A percentile compares a stretch with the other conserved stretches of the same genome.
These are phyloP conservation scores for Dittrichia graveolens DNA, from an alignment of 129 eudicot species.

Conservation along the genomic window DNA sequence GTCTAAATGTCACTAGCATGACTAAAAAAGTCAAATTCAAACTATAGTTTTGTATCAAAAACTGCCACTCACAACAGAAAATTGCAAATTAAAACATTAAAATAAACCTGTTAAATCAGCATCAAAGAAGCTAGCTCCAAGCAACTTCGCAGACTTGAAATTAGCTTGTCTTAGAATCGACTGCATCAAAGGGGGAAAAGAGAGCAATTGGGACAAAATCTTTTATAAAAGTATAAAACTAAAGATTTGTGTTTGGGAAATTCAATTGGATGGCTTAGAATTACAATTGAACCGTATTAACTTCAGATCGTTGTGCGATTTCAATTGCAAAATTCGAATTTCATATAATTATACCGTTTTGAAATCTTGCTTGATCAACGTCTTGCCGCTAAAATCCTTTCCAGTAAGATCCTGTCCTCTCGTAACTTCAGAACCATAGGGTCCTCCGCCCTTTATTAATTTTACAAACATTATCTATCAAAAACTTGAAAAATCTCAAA, in stretches of 20 bases:
- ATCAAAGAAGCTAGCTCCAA: slow-evolving; percentile 99
- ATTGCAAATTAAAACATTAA: not conserved
- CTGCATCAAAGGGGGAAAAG: slow-evolving; percentile 50
- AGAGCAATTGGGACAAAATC: not conserved
- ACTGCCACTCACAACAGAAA: not conserved
- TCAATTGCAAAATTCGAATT: not conserved
- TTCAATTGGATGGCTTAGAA: not conserved
- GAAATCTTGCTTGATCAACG: slow-evolving; percentile 86
- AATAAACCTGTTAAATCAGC: slow-evolving; percentile 90
- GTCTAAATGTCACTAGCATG: too few relatives aligned
- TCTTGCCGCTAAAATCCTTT: slow-evolving; percentile 90
- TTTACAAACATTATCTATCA: slow-evolving; percentile 30
- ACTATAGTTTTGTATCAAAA: not conserved
- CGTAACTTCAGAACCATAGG: slow-evolving; percentile 89
- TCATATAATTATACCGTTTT: slow-evolving; percentile 60
- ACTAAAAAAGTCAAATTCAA: not conserved
- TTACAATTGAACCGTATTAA: not conserved
- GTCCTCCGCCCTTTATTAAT: slow-evolving; percentile 84
- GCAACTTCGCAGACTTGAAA: slow-evolving; percentile 79
- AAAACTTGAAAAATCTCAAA: not conserved
- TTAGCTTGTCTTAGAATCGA: slow-evolving; percentile 91
- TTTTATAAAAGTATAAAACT: not conserved
- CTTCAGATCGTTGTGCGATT: not conserved
- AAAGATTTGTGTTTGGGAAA: not conserved
- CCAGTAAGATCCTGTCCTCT: slow-evolving; percentile 97